These are phyloP conservation scores for Backusella liffmaniae DNA, from an alignment of 192 early-diverging fungal species.

Conservation along the genomic window DNA sequence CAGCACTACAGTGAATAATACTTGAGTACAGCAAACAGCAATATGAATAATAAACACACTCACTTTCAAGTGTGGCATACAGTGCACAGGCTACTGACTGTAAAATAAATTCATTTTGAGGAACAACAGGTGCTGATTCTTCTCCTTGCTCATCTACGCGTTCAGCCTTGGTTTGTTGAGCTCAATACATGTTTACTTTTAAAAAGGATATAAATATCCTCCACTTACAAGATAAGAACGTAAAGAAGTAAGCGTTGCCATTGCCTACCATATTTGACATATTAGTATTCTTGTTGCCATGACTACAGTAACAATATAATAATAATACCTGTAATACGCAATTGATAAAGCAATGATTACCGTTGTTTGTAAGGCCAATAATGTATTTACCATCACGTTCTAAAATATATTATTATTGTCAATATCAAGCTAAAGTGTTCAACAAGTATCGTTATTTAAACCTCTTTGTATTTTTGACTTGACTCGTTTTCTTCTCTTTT, in stretches of 20 bases:
- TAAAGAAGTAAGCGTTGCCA: conserved; percentile 33
- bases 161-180: conserved; percentile 25
- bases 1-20: conserved; percentile 16
- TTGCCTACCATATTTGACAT: conserved; percentile 13
- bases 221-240: conserved; percentile 33
- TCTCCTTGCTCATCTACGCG: conserved; percentile 42
- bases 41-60: background rate
- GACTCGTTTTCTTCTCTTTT: conserved; percentile 29
- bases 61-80: conserved; percentile 41
- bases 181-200: background rate
- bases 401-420: background rate
- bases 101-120: conserved; percentile 34
- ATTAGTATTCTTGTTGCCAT: background rate
- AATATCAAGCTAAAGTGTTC: no score
- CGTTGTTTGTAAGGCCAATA: conserved; percentile 78
- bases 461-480: conserved; percentile 28
- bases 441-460: background rate
- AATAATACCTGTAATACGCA: conserved; percentile 74
- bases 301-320: background rate
- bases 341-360: conserved; percentile 95
- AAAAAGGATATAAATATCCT: background rate
- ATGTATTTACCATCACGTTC: conserved; percentile 40
- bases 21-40: background rate
- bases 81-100: conserved; percentile 39
- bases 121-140: conserved; percentile 25